These are phyloP conservation scores for Ascochyta lentis DNA, from an alignment of 2,329 filamentous ascomycete genomes.

Conservation along the genomic window DNA sequence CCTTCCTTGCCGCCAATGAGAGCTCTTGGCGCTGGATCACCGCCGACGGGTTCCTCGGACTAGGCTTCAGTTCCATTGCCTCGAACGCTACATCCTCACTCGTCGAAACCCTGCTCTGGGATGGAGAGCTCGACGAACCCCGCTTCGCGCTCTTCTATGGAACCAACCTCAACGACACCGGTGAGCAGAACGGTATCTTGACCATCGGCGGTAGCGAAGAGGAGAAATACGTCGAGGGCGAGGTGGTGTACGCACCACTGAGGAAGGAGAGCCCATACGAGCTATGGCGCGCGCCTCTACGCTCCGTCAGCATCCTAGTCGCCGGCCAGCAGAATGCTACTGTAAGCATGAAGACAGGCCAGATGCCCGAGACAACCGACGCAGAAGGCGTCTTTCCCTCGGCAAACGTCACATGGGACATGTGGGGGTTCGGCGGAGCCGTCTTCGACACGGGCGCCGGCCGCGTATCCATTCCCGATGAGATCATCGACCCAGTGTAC, in stretches of 20 bases:
- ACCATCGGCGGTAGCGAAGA: slow-evolving; percentile 47
- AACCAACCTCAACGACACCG: slow-evolving; percentile 14
- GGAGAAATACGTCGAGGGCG: slow-evolving; percentile 67
- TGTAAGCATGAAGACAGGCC: slow-evolving; percentile 9
- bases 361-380: slow-evolving; percentile 7
- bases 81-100: slow-evolving; percentile 18
- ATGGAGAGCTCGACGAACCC: slow-evolving; percentile 19
- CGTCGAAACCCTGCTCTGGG: slow-evolving; percentile 27
- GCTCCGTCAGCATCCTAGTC: slow-evolving; percentile 20
- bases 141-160: slow-evolving; percentile 28
- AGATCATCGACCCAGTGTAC: slow-evolving; percentile 21
- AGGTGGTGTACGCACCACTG: slow-evolving; percentile 55
- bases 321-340: slow-evolving; percentile 13
- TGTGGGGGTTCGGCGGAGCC: slow-evolving; percentile 4
- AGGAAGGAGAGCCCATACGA: slow-evolving; percentile 18
- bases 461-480: slow-evolving; percentile 18
- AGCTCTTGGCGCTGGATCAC: slow-evolving; percentile 28
- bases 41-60: slow-evolving; percentile 26
- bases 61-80: slow-evolving; percentile 29
- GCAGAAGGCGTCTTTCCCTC: slow-evolving; percentile 4
- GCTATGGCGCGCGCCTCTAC: slow-evolving; percentile 25
- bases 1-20: slow-evolving; percentile 24
- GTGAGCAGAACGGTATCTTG: slow-evolving; percentile 21
- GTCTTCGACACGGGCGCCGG: slow-evolving; percentile 32
- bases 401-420: slow-evolving; percentile 16